These are phyloP conservation scores for Dissophora globulifera DNA, from an alignment of 192 early-diverging fungal species.

Conservation along the genomic window DNA sequence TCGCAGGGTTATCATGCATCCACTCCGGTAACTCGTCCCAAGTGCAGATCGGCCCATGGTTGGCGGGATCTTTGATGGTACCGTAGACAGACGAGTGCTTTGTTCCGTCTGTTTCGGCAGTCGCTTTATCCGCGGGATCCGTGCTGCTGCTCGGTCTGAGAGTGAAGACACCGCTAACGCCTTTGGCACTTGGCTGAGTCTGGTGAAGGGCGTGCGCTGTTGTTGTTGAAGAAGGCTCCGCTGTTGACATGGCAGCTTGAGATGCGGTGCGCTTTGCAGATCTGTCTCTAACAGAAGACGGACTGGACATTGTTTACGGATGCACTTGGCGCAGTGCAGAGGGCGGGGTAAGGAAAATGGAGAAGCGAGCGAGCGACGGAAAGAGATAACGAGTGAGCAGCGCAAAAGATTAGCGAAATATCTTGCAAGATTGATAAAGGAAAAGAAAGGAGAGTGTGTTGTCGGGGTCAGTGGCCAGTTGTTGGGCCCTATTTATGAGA, in stretches of 20 bases:
- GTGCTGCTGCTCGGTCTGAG: constrained; percentile 2
- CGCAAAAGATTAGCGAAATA: too few species aligned
- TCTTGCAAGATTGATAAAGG: too few species aligned
- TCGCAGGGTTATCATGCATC: constrained; percentile 87
- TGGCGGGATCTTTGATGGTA: not conserved
- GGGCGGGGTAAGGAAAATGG: not conserved
- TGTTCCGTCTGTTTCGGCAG: not conserved
- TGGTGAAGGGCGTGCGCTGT: constrained; percentile 5
- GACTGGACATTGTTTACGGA: not conserved
- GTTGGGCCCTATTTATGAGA: too few species aligned
- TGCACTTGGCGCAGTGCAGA: not conserved
- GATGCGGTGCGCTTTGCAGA: constrained; percentile 3
- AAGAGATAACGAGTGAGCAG: too few species aligned
- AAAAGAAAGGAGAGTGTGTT: too few species aligned
- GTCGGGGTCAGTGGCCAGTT: too few species aligned
- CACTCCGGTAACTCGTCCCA: constrained; percentile 74
- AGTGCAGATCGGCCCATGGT: constrained; percentile 15
- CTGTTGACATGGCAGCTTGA: not conserved
- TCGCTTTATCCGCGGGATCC: not conserved
- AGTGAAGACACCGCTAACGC: constrained; percentile 5
- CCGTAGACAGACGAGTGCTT: not conserved
- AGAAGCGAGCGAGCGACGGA: too few species aligned
- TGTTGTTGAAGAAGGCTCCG: constrained; percentile 8
- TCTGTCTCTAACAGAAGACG: constrained; percentile 21
- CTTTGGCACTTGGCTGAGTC: too few species aligned